Evolutionary conservation across 192 early-diverging fungal species (phyloP).

Genomic region (Coemansia javaensis): DNA sequence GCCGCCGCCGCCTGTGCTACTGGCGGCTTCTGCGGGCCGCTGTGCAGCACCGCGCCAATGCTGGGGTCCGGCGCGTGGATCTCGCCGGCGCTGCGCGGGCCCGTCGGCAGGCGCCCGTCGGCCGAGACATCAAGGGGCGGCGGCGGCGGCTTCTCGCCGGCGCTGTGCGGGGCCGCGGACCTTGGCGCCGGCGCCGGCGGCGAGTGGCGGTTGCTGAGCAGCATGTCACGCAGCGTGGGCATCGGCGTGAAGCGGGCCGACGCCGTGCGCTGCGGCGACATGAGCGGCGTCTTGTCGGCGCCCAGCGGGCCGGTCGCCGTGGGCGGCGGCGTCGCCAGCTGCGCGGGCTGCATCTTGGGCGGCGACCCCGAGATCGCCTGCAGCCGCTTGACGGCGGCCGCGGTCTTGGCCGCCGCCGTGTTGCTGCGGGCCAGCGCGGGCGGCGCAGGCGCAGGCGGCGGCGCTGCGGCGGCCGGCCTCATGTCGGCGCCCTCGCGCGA

Average conservation of each 20-base stretch:
- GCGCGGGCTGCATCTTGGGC: neutral
- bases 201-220: constrained; percentile 27
- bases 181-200: constrained; percentile 6
- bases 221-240: constrained; percentile 42
- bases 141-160: too few relatives aligned
- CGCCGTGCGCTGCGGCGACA: constrained; percentile 8
- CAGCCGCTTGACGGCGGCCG: constrained; percentile 36
- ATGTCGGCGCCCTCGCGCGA: constrained; percentile 8
- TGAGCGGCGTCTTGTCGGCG: constrained; percentile 1
- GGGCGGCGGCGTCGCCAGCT: constrained; percentile 17
- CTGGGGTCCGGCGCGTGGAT: constrained; percentile 3
- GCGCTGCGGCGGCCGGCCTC: neutral
- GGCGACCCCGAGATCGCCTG: constrained; percentile 20
- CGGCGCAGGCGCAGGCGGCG: neutral
- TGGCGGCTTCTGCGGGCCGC: neutral
- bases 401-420: constrained; percentile 42
- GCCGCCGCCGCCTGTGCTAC: too few relatives aligned
- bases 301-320: constrained; percentile 2
- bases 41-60: constrained; percentile 11
- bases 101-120: too few relatives aligned
- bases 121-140: too few relatives aligned
- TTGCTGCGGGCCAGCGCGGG: constrained; percentile 27
- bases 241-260: constrained; percentile 9
- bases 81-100: too few relatives aligned
- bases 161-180: too few relatives aligned